A percentile compares a stretch with the other conserved stretches of the same genome.
Evolutionary conservation across 139 green algal species (phyloP).

Genomic region (Haematococcus lacustris): DNA sequence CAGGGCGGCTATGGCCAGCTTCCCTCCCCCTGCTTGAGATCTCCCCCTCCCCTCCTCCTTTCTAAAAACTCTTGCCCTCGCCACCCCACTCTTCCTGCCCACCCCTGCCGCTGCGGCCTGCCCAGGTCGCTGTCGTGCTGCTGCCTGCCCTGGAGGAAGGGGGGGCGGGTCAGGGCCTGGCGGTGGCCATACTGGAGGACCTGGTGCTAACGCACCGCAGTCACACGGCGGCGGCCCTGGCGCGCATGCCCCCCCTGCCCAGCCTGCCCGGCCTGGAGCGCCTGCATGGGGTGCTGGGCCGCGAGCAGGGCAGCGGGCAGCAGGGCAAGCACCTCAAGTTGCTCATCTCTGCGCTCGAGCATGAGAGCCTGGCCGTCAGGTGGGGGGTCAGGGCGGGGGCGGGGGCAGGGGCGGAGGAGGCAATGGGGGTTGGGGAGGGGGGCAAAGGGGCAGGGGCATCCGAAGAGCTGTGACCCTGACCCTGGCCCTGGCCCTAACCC

Average conservation of each 20-base stretch:
- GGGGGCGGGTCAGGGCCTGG: not conserved
- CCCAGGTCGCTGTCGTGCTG: conserved; percentile 66
- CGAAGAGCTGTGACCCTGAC: too few relatives aligned
- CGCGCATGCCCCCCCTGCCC: conserved; percentile 51
- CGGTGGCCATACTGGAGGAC: conserved; percentile 1
- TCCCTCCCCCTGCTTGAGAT: too few relatives aligned
- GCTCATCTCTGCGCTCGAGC: not conserved
- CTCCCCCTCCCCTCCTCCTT: too few relatives aligned
- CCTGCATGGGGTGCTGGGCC: conserved; percentile 30
- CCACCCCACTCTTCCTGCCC: too few relatives aligned
- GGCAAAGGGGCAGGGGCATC: too few relatives aligned
- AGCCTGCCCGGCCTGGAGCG: conserved; percentile 19
- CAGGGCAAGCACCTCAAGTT: not conserved
- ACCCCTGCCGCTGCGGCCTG: too few relatives aligned
- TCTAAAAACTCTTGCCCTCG: too few relatives aligned
- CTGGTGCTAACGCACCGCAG: conserved; percentile 3
- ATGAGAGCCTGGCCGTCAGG: not conserved
- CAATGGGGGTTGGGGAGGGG: too few relatives aligned
- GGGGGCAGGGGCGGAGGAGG: too few relatives aligned
- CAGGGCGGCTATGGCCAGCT: too few relatives aligned
- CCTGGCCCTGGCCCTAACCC: too few relatives aligned
- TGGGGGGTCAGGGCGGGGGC: too few relatives aligned
- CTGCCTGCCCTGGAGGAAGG: conserved; percentile 60
- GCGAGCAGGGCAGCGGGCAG: not conserved
- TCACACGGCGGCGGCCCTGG: conserved; percentile 18